phyloP scores from a whole-genome alignment of 495 filamentous ascomycete species.

The Lophiotrema nucula region DNA sequence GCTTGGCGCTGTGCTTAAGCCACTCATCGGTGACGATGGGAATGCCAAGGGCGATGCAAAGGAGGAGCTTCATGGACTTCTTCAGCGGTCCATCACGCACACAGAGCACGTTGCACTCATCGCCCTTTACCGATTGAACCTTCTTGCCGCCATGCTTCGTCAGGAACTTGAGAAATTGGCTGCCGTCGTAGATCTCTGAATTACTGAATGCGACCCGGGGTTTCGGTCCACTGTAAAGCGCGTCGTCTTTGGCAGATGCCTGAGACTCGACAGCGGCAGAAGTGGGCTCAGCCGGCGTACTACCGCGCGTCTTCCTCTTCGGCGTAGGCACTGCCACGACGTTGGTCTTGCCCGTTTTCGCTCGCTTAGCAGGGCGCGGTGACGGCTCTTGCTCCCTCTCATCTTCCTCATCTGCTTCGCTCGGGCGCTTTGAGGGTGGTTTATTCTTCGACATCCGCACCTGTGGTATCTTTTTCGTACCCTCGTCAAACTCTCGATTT shows the following conservation, averaged over 20 bases:
- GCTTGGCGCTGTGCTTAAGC: conserved; percentile 36
- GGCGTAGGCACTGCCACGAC: too few species aligned
- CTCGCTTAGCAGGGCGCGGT: neutral
- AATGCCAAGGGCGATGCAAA: conserved; percentile 39
- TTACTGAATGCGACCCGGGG: conserved; percentile 39
- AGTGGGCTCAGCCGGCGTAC: neutral
- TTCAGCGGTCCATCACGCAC: conserved; percentile 41
- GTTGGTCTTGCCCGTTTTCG: too few species aligned
- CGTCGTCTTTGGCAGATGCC: neutral
- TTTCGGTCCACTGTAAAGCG: conserved; percentile 23
- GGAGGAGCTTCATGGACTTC: conserved; percentile 44
- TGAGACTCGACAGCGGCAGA: neutral
- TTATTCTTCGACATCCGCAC: too few species aligned
- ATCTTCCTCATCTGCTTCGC: neutral
- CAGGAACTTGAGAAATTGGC: conserved; percentile 38
- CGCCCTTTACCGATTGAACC: conserved; percentile 27
- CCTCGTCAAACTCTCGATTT: neutral
- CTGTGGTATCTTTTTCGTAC: neutral
- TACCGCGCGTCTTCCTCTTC: conserved; percentile 1
- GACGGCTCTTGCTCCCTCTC: neutral
- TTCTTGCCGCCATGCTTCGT: conserved; percentile 33
- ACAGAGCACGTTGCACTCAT: conserved; percentile 40
- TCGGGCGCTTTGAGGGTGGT: neutral
- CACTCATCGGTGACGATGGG: conserved; percentile 45
- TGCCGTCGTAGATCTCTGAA: conserved; percentile 25